Percentiles rank a stretch among this genome's conserved stretches.
phyloP scores from a whole-genome alignment of 495 filamentous ascomycete species.

The Aspergillus kassunensis region DNA sequence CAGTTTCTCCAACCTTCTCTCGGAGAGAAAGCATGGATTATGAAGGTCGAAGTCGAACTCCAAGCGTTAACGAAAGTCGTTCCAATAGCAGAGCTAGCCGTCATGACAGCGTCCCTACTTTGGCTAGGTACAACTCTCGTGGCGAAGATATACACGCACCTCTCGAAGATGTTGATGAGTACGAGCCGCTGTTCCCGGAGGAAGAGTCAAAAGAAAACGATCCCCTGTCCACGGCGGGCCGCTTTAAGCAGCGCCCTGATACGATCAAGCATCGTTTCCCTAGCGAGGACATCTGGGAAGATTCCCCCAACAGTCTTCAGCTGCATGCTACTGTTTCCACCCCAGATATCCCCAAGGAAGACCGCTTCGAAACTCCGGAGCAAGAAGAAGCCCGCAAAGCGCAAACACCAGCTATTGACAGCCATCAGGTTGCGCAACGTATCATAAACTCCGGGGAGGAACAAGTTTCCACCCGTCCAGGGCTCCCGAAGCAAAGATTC shows the following conservation, averaged over 20 bases:
- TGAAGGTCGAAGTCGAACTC: conserved; percentile 47
- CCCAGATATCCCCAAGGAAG: conserved; percentile 52
- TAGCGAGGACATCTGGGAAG: conserved; percentile 95
- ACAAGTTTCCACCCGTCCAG: conserved; percentile 45
- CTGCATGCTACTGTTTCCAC: conserved; percentile 81
- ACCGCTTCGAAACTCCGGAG: conserved; percentile 53
- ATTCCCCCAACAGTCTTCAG: conserved; percentile 83
- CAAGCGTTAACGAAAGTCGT: conserved; percentile 57
- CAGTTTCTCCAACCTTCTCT: conserved; percentile 65
- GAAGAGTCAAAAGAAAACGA: conserved; percentile 61
- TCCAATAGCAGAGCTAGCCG: conserved; percentile 69
- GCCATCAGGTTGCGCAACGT: conserved; percentile 42
- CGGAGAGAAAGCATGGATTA: conserved; percentile 57
- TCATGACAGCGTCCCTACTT: conserved; percentile 40
- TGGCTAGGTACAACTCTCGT: conserved; percentile 49
- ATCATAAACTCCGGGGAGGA: conserved; percentile 36
- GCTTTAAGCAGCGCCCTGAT: conserved; percentile 59
- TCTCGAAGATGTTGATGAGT: conserved; percentile 87
- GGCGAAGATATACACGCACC: conserved; percentile 60
- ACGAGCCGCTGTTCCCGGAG: conserved; percentile 92
- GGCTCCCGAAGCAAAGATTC: conserved; percentile 65
- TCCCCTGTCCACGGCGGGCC: conserved; percentile 53
- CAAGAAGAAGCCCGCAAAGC: conserved; percentile 50
- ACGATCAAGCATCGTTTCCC: conserved; percentile 74
- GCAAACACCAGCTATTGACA: conserved; percentile 44